Evolutionary conservation across 805 yeast genomes (phyloP), one percentile per base, ranked within the genome.

Genomic region (Candida pseudoglaebosa): DNA sequence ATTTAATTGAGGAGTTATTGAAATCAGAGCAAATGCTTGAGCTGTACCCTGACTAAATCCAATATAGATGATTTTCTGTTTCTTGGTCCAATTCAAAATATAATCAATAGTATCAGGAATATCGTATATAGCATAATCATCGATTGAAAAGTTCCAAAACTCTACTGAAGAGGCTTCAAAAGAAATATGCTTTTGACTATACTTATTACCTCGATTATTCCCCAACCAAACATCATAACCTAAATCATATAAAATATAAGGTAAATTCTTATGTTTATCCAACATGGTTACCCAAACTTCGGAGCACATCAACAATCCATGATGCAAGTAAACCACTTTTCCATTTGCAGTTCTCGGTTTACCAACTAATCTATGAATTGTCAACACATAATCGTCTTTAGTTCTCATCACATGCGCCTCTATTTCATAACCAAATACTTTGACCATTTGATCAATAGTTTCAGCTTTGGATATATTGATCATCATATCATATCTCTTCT

Each of bases 221-320:
- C 98, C 98, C 45, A 91, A 67, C 91, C 95, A 91, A 4, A 91
- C 97, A 55, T 91, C 99, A 59, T 78, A 91, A 1, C 97, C 97
- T 34, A 79, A 57, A 41, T 89, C 88, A 43, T 81, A 81, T 24
- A 91, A 69, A 2, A 78, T 65, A 56, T 85, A 83, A 0, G 98
- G 96, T 34, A 93, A 61, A 48, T 69, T 69, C 24, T 49, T 44
- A 28, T 64, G 42, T 22, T 56, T 55, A 14, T 67, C 62, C 24
- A 67, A 48, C 73, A 68, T 69, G 6, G 73, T 68, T 29, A 65
- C 59, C 95, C 95, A 84, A 18, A 69, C 58, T 53, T 93, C 98
- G 32, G 90, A 80, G 57, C 81, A 82, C 93, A 89, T 90, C 43
- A 91, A 68, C 36, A 91, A 67, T 0, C 98, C 98, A 54, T 91